Evolutionary conservation across 345 rosid genomes (phyloP).

Genomic region (Linum trigynum): DNA sequence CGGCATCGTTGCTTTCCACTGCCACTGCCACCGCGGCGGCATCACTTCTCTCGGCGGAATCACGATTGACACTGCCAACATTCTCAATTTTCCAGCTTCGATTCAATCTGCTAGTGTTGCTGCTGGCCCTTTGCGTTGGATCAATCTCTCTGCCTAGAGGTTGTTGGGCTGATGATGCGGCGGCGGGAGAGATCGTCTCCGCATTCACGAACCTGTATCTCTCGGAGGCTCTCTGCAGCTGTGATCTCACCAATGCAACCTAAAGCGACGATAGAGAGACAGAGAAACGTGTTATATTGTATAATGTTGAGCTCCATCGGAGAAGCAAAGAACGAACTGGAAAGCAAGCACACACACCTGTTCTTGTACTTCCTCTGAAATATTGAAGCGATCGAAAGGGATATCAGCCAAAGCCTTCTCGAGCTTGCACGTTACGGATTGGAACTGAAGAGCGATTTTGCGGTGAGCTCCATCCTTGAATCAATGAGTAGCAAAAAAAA

Average conservation of each 20-base stretch:
- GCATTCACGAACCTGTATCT: conserved; percentile 57
- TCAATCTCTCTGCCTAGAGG: conserved; percentile 45
- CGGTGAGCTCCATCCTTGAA: conserved; percentile 64
- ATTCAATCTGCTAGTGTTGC: conserved; percentile 26
- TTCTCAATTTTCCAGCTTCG: conserved; percentile 25
- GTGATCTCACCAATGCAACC: conserved; percentile 71
- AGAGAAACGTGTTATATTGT: background rate
- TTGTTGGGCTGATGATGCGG: conserved; percentile 41
- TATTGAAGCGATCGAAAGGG: conserved; percentile 57
- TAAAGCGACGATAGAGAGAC: conserved; percentile 20
- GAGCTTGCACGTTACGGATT: conserved; percentile 71
- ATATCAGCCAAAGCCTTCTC: conserved; percentile 62
- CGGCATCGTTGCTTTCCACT: background rate
- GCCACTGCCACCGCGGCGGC: conserved; percentile 56
- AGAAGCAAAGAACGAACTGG: conserved; percentile 1
- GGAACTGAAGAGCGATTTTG: conserved; percentile 68
- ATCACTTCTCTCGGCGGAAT: conserved; percentile 45
- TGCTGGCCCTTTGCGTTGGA: conserved; percentile 54
- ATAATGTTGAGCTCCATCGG: background rate
- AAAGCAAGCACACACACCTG: conserved; percentile 38
- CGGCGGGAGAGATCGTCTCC: conserved; percentile 21
- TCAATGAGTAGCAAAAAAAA: conserved; percentile 14
- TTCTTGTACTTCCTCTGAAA: conserved; percentile 80
- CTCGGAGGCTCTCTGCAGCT: conserved; percentile 67
- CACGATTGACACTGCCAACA: conserved; percentile 17